These are phyloP conservation scores for Cenococcum geophilum DNA, from an alignment of 495 filamentous ascomycete species.

Conservation along the genomic window DNA sequence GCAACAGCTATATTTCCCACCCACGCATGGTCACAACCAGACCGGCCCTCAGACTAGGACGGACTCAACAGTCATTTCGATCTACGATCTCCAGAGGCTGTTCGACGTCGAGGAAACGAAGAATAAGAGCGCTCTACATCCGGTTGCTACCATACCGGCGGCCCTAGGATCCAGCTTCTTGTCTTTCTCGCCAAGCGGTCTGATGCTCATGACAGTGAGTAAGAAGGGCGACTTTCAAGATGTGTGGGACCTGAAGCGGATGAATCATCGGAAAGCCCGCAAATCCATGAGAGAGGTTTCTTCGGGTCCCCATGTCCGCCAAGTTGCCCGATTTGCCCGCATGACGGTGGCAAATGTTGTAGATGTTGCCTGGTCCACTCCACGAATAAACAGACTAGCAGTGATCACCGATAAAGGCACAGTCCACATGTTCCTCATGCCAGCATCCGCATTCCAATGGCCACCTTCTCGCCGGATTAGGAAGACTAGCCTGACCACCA, in stretches of 20 bases:
- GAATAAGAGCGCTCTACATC: slow-evolving; percentile 46
- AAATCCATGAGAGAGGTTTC: slow-evolving; percentile 28
- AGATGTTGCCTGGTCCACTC: slow-evolving; percentile 80
- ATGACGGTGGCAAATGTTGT: slow-evolving; percentile 86
- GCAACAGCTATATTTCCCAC: slow-evolving; percentile 54
- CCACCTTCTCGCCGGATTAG: slow-evolving; percentile 65
- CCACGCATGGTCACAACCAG: slow-evolving; percentile 50
- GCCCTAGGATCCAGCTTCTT: slow-evolving; percentile 85
- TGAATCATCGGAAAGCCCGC: slow-evolving; percentile 46
- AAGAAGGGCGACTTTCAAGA: slow-evolving; percentile 87
- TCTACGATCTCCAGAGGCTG: slow-evolving; percentile 70
- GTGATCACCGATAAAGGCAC: slow-evolving; percentile 91
- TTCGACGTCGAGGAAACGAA: slow-evolving; percentile 40
- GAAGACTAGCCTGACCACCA: slow-evolving; percentile 14
- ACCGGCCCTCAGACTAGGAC: slow-evolving; percentile 39
- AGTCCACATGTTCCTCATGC: slow-evolving; percentile 81
- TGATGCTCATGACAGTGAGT: slow-evolving; percentile 81
- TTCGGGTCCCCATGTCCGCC: slow-evolving; percentile 58
- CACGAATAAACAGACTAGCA: slow-evolving; percentile 71
- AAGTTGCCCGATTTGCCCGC: slow-evolving; percentile 78
- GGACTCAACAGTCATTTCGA: slow-evolving; percentile 75
- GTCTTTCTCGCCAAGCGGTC: slow-evolving; percentile 78
- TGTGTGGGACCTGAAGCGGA: slow-evolving; percentile 87
- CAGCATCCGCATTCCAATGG: slow-evolving; percentile 79
- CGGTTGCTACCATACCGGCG: slow-evolving; percentile 71